A percentile compares a stretch with the other conserved stretches of the same genome.
Conservation (phyloP, 768 basidiomycete species). For the Tricholoma furcatifolium region DNA sequence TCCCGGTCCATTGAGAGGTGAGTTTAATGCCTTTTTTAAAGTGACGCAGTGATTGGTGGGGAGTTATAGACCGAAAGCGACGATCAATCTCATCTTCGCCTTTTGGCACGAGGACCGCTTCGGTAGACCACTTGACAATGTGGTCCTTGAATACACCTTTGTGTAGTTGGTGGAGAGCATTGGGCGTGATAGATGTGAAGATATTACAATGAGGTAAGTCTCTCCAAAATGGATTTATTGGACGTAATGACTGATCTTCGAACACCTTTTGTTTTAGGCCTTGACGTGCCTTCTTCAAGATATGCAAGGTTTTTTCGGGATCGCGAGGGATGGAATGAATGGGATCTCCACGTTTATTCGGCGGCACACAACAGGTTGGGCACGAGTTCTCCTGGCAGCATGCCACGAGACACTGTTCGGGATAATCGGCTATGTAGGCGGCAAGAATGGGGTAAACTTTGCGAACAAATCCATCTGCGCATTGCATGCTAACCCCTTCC, state of each 20-base stretch:
- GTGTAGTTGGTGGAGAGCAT: conserved; percentile 42
- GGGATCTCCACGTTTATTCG: conserved; percentile 18
- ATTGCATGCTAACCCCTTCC: conserved; percentile 28
- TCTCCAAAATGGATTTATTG: conserved; percentile 32
- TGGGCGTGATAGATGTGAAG: conserved; percentile 32
- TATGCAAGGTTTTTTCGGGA: conserved; percentile 6
- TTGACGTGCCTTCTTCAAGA: background rate
- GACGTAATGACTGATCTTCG: conserved; percentile 8
- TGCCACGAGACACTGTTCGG: conserved; percentile 34
- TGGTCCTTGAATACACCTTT: conserved; percentile 43
- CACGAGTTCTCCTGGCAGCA: conserved; percentile 23
- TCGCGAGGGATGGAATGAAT: conserved; percentile 2
- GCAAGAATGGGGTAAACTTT: conserved; percentile 31
- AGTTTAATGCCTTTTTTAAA: conserved; percentile 40
- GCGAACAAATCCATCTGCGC: conserved; percentile 28
- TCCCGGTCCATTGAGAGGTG: conserved; percentile 36
- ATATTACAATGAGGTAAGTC: conserved; percentile 35
- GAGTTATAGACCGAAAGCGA: conserved; percentile 26
- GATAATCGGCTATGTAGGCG: conserved; percentile 33
- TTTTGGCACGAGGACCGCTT: conserved; percentile 7
- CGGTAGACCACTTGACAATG: conserved; percentile 28
- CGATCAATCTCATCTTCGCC: conserved; percentile 27
- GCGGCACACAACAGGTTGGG: conserved; percentile 24
- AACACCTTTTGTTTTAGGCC: conserved; percentile 11
- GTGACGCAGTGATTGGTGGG: conserved; percentile 25